Evolutionary conservation across 2,329 filamentous ascomycete species (phyloP), one percentile per base, ranked within the genome.

Genomic region (Amylocarpus encephaloides): DNA sequence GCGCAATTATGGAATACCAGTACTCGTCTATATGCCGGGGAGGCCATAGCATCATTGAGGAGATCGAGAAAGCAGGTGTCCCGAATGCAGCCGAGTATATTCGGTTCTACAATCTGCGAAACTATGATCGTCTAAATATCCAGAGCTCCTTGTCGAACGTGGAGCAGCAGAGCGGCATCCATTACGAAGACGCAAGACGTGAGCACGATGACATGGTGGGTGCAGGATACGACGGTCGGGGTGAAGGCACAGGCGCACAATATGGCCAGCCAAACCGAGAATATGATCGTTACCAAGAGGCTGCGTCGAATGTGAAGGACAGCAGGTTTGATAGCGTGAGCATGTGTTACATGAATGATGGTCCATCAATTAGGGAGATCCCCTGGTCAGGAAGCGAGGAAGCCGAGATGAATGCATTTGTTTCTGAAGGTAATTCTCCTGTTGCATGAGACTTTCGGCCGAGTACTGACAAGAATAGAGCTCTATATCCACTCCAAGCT

Each of bases 1-100:
- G 88, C 33, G 88, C 87, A 5, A 92, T 94, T 62, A 91, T 93
- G 85, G 87, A 93, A 65, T 92, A 86, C 66, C 88, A 93, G 64
- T 92, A 93, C 69, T 75, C 81, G 62, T 85, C 80, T 46, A 93
- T 93, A 69, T 86, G 81, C 67, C 80, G 87, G 33, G 86, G 86
- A 30, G 86, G 85, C 2, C 71, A 87, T 65, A 86, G 82, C 51
- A 93, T 94, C 64, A 83, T 91, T 63, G 86, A 91, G 66, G 75
- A 74, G 41, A 76, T 91, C 46, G 72, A 74, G 15, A 73, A 77
- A 48, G 76, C 78, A 30, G 86, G 87, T 7, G 75, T 90, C 44
- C 75, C 71, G 1, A 73, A 92, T 62, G 85, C 86, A 1, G 72
- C 76, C 62, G 71, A 82, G 39, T 93, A 91, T 68, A 87, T 94